These are phyloP conservation scores for Venturiaceae sp. DNA, from an alignment of 2,329 filamentous ascomycete species.

Conservation along the genomic window DNA sequence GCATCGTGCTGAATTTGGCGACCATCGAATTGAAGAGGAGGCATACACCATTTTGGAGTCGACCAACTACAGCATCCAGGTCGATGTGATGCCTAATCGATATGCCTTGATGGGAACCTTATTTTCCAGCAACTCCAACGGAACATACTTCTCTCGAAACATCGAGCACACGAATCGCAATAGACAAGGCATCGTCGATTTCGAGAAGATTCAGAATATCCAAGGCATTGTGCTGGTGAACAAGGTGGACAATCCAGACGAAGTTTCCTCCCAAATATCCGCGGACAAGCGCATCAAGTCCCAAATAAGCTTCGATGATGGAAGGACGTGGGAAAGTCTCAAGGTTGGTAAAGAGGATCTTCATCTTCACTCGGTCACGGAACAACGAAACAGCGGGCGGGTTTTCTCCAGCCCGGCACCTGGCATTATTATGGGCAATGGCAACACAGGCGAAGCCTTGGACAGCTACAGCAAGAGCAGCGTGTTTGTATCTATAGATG, in stretches of 20 bases:
- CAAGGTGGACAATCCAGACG: constrained; percentile 74
- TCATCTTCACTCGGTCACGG: constrained; percentile 87
- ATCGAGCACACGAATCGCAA: constrained; percentile 89
- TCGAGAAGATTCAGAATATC: constrained; percentile 85
- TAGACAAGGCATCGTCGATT: constrained; percentile 68
- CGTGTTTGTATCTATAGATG: constrained; percentile 84
- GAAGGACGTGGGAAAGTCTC: constrained; percentile 69
- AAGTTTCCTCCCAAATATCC: constrained; percentile 40
- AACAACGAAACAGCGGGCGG: constrained; percentile 69
- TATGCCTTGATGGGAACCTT: constrained; percentile 71
- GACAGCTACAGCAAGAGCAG: constrained; percentile 62
- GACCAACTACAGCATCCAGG: constrained; percentile 95
- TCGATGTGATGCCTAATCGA: constrained; percentile 72
- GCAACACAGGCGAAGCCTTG: constrained; percentile 74
- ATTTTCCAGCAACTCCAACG: constrained; percentile 95
- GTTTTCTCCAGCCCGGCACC: constrained; percentile 92
- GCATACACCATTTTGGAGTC: constrained; percentile 92
- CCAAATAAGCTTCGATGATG: constrained; percentile 91
- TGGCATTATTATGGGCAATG: constrained; percentile 86
- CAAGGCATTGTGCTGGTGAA: constrained; percentile 92
- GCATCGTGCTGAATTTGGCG: constrained; percentile 85
- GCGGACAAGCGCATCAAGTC: constrained; percentile 61
- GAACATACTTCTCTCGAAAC: constrained; percentile 90
- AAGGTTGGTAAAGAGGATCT: constrained; percentile 58
- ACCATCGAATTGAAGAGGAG: constrained; percentile 73